Evolutionary conservation across 257 asterid genomes (phyloP).

Genomic region (Nicotiana undulata): DNA sequence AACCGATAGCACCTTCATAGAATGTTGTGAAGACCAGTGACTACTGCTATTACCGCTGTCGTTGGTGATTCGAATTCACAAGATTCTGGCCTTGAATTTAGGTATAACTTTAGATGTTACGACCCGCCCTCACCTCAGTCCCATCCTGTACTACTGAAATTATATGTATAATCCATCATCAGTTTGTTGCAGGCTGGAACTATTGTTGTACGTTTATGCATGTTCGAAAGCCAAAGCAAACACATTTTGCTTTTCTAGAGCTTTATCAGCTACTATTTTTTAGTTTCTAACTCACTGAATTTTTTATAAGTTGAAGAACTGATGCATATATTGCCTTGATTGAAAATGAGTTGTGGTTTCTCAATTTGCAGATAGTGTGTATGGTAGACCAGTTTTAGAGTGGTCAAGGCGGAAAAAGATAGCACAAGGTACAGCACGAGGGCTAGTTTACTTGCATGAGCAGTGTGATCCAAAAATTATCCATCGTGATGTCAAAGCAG

Average conservation of each 20-base stretch:
- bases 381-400: slow-evolving; percentile 76
- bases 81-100: background rate
- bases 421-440: slow-evolving; percentile 87
- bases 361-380: slow-evolving; percentile 40
- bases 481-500: slow-evolving; percentile 95
- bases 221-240: background rate
- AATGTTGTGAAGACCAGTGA: background rate
- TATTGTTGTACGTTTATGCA: background rate
- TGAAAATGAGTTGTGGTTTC: background rate
- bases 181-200: background rate
- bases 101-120: background rate
- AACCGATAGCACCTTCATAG: background rate
- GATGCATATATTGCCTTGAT: background rate
- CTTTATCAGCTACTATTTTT: background rate
- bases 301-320: background rate
- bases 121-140: background rate
- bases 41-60: background rate
- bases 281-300: background rate
- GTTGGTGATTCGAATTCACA: background rate
- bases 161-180: background rate
- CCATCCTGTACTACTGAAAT: background rate
- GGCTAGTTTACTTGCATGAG: slow-evolving; percentile 82
- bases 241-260: background rate
- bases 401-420: slow-evolving; percentile 74
- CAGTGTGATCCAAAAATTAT: slow-evolving; percentile 90